phyloP scores from a whole-genome alignment of 2,329 filamentous ascomycete species.

The Epichloe festucae region DNA sequence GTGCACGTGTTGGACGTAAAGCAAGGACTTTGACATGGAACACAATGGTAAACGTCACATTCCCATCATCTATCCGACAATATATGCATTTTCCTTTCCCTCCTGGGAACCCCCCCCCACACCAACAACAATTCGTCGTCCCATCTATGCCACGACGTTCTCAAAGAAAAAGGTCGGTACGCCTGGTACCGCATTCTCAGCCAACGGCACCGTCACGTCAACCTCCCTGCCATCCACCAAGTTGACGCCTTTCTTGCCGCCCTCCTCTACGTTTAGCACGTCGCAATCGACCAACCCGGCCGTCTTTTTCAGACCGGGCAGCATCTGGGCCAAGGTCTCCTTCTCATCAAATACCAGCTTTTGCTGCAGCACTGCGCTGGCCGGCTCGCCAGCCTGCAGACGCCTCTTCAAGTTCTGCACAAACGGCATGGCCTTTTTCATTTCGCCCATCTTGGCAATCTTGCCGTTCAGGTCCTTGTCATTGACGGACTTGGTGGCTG shows the following conservation, averaged over 20 bases:
- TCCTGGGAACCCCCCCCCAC: not conserved
- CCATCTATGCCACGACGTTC: conserved; percentile 46
- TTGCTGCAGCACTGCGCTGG: conserved; percentile 61
- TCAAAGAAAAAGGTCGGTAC: conserved; percentile 73
- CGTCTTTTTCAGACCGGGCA: conserved; percentile 64
- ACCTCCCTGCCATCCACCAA: conserved; percentile 41
- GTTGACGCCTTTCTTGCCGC: conserved; percentile 49
- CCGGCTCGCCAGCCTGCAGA: conserved; percentile 56
- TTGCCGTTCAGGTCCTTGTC: conserved; percentile 70
- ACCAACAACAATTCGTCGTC: not conserved
- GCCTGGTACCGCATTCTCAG: conserved; percentile 69
- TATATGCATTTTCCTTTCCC: not conserved
- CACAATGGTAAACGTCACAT: too few relatives aligned
- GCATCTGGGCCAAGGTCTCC: conserved; percentile 62
- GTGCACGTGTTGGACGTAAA: too few relatives aligned
- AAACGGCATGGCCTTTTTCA: conserved; percentile 98
- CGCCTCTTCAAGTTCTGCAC: conserved; percentile 78
- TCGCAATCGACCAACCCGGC: conserved; percentile 57
- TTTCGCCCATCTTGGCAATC: conserved; percentile 72
- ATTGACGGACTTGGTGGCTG: conserved; percentile 47
- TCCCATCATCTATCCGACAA: too few relatives aligned
- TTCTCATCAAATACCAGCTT: conserved; percentile 82
- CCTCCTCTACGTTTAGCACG: conserved; percentile 58
- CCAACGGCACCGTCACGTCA: conserved; percentile 41
- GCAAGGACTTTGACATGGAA: too few relatives aligned